A percentile compares a stretch with the other conserved stretches of the same genome.
Conservation (phyloP, 169 alveolate species). For the Plasmodium gaboni region DNA sequence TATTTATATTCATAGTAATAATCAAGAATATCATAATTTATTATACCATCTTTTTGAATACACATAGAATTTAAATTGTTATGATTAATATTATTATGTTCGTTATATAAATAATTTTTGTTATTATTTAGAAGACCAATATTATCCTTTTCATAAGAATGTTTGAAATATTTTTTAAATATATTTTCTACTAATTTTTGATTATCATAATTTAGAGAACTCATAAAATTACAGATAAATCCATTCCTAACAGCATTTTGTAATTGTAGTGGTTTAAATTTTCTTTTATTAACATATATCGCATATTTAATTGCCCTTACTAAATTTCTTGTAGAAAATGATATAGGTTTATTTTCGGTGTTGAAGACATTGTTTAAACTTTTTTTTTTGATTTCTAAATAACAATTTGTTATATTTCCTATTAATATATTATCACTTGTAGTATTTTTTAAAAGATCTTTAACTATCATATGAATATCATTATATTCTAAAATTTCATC, state of each 20-base stretch:
- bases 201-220: conserved; percentile 26
- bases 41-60: conserved; percentile 56
- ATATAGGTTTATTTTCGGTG: conserved; percentile 40
- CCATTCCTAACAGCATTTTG: conserved; percentile 46
- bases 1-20: conserved; percentile 32
- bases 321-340: conserved; percentile 71
- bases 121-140: background rate
- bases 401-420: conserved; percentile 78
- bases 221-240: conserved; percentile 51
- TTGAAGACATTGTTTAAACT: conserved; percentile 36
- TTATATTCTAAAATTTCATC: conserved; percentile 90
- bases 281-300: conserved; percentile 49
- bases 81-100: too few species aligned
- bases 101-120: too few species aligned
- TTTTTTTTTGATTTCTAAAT: conserved; percentile 67
- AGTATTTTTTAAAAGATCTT: conserved; percentile 59
- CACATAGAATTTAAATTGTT: conserved; percentile 2
- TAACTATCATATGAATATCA: conserved; percentile 80
- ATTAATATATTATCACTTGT: conserved; percentile 72
- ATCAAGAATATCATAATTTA: conserved; percentile 27
- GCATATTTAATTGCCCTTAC: conserved; percentile 67
- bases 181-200: conserved; percentile 39
- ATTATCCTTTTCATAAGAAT: background rate
- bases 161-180: conserved; percentile 56
- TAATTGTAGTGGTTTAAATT: conserved; percentile 29